phyloP scores from a whole-genome alignment of 192 early-diverging fungal species.

The Dimargaris verticillata region DNA sequence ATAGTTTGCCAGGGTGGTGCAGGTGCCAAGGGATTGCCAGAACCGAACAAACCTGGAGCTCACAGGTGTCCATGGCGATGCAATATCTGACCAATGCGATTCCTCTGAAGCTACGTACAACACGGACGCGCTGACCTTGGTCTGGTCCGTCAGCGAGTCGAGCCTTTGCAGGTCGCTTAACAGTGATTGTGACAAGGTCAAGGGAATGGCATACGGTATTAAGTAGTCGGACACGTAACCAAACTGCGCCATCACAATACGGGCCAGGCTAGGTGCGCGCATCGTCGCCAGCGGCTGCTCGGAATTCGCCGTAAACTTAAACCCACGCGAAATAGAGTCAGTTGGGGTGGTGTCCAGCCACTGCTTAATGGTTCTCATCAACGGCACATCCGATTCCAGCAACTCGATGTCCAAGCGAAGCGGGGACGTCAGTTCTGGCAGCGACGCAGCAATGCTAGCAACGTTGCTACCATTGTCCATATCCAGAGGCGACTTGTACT shows the following conservation, averaged over 20 bases:
- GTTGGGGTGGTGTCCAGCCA: too few relatives aligned
- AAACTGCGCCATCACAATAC: background rate
- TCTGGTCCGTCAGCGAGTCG: background rate
- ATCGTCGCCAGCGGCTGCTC: too few relatives aligned
- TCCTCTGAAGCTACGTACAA: background rate
- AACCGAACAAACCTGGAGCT: background rate
- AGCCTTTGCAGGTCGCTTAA: background rate
- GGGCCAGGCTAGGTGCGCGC: background rate
- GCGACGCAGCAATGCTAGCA: too few relatives aligned
- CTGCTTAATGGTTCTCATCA: too few relatives aligned
- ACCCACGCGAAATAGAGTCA: too few relatives aligned
- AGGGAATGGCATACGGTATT: background rate
- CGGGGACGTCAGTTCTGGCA: too few relatives aligned
- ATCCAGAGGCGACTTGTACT: too few relatives aligned
- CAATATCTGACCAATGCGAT: too few relatives aligned
- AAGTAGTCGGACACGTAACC: background rate
- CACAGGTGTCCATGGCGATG: background rate
- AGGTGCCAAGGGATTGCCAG: constrained; percentile 5
- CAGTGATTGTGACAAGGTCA: background rate
- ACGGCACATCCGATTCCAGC: too few relatives aligned
- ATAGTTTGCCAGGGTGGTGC: background rate
- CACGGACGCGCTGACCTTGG: background rate
- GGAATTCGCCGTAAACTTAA: too few relatives aligned
- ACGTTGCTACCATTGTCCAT: too few relatives aligned
- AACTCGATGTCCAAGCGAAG: too few relatives aligned